Evolutionary conservation across 768 basidiomycete genomes (phyloP).

Genomic region (Tricholoma matsutake): DNA sequence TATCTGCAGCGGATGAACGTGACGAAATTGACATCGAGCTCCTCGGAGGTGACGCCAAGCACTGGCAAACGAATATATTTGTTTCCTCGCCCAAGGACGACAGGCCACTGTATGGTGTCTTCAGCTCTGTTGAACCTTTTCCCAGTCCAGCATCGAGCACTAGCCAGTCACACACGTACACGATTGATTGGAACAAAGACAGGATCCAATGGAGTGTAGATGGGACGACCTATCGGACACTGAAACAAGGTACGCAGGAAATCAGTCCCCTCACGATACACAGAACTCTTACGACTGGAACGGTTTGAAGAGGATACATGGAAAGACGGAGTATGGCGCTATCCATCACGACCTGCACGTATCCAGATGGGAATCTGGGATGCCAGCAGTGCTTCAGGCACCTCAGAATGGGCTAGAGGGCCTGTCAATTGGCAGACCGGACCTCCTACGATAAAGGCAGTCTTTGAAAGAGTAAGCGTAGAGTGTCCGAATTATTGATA

Average conservation of each 20-base stretch:
- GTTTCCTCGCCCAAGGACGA: constrained; percentile 27
- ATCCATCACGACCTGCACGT: constrained; percentile 34
- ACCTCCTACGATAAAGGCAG: constrained; percentile 30
- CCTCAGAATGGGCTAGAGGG: constrained; percentile 40
- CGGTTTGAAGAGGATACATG: constrained; percentile 25
- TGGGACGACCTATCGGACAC: constrained; percentile 28
- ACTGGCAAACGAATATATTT: constrained; percentile 44
- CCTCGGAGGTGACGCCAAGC: constrained; percentile 32
- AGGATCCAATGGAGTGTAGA: constrained; percentile 41
- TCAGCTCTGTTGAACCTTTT: constrained; percentile 28
- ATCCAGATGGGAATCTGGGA: constrained; percentile 47
- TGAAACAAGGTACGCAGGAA: constrained; percentile 23
- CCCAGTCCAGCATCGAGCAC: constrained; percentile 10
- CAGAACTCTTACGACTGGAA: background rate
- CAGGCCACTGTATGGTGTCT: constrained; percentile 34
- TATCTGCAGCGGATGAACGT: constrained; percentile 12
- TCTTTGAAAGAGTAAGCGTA: constrained; percentile 33
- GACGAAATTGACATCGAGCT: constrained; percentile 46
- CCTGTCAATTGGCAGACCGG: constrained; percentile 38
- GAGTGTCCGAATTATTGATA: constrained; percentile 26
- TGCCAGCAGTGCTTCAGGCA: constrained; percentile 38
- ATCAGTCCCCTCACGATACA: background rate
- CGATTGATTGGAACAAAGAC: constrained; percentile 37
- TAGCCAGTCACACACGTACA: constrained; percentile 28
- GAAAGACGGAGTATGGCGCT: constrained; percentile 32